Conservation (phyloP, 2,329 filamentous ascomycete species). For the Calonectria leucothoes region DNA sequence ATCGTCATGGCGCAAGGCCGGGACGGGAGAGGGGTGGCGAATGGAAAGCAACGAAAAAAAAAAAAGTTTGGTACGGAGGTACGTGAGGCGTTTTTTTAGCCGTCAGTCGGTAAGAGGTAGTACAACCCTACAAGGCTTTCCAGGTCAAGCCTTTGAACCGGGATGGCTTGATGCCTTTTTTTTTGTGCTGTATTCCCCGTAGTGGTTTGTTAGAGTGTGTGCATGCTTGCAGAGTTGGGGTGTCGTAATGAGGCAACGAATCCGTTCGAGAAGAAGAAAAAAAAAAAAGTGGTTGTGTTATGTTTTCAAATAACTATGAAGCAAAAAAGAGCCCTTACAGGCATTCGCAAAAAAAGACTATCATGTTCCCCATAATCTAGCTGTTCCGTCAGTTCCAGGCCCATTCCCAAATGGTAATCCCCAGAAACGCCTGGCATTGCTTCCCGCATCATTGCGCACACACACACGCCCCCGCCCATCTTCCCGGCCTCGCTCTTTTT, state of each 20-base stretch:
- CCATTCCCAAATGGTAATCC: conserved; percentile 16
- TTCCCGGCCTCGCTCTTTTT: neutral
- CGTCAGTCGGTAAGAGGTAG: conserved; percentile 5
- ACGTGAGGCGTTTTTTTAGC: neutral
- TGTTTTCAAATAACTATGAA: conserved; percentile 17
- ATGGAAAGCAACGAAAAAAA: neutral
- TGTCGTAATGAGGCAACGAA: neutral
- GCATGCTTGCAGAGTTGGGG: neutral
- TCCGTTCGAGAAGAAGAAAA: neutral
- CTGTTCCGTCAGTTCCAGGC: conserved; percentile 13
- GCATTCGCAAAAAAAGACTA: conserved; percentile 2
- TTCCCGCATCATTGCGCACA: conserved; percentile 16
- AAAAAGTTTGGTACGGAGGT: neutral
- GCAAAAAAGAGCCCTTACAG: conserved; percentile 4
- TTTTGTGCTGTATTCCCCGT: neutral
- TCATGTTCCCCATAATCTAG: conserved; percentile 23
- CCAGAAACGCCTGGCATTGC: conserved; percentile 18
- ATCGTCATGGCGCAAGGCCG: conserved; percentile 15
- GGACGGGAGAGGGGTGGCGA: conserved; percentile 6
- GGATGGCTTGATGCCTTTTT: neutral
- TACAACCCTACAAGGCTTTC: conserved; percentile 1
- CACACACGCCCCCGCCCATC: conserved; percentile 4
- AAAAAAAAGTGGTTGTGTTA: neutral
- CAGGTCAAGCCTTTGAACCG: neutral
- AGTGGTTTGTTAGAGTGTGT: neutral